Conservation (phyloP, 768 basidiomycete genomes). For the Omphalotus guepiniiformis region DNA sequence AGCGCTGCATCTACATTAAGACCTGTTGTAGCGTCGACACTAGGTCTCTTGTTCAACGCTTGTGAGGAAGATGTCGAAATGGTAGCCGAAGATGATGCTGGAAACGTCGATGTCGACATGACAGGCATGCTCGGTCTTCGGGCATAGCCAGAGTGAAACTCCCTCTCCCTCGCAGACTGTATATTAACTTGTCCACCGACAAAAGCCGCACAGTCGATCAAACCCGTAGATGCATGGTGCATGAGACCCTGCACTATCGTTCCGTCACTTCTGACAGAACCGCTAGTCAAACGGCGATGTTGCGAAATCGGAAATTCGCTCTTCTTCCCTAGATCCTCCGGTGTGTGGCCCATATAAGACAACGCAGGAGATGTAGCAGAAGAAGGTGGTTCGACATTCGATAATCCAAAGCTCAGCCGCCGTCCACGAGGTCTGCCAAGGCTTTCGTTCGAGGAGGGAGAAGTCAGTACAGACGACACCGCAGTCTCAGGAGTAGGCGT, state of each 20-base stretch:
- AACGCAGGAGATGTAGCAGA: conserved; percentile 18
- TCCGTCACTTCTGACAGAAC: conserved; percentile 1
- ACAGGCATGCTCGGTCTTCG: conserved; percentile 22
- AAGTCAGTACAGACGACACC: conserved; percentile 20
- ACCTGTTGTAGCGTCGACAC: neutral
- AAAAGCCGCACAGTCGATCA: neutral
- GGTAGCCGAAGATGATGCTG: neutral
- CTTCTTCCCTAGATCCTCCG: conserved; percentile 1
- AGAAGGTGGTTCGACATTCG: conserved; percentile 21
- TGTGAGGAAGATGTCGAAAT: neutral
- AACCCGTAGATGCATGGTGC: conserved; percentile 5
- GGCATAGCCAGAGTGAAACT: neutral
- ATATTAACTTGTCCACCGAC: neutral
- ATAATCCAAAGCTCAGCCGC: conserved; percentile 20
- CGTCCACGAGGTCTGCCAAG: conserved; percentile 15
- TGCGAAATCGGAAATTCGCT: conserved; percentile 15
- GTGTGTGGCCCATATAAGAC: conserved; percentile 4
- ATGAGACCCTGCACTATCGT: neutral
- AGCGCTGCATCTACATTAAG: neutral
- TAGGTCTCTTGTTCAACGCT: neutral
- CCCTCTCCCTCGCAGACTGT: neutral
- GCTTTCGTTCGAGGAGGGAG: conserved; percentile 31
- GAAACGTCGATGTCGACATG: conserved; percentile 1
- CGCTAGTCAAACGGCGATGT: neutral
- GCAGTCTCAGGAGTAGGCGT: conserved; percentile 11